phyloP scores from a whole-genome alignment of 495 filamentous ascomycete species.

The Lindgomyces ingoldianus region DNA sequence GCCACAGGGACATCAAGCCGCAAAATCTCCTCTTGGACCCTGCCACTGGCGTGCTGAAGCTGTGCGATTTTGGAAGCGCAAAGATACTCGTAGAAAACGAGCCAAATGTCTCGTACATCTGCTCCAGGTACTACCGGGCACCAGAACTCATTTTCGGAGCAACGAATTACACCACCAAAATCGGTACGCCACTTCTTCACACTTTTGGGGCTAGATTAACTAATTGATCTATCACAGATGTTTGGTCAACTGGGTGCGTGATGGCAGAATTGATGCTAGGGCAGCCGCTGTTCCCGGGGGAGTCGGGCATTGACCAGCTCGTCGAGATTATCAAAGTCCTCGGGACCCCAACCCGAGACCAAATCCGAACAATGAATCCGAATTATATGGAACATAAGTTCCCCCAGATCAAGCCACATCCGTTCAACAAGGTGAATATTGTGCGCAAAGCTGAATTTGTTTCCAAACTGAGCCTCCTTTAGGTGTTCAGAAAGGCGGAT shows the following conservation, averaged over 20 bases:
- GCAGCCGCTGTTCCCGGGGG: conserved; percentile 97
- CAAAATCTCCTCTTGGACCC: conserved; percentile 96
- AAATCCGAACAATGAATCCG: conserved; percentile 99
- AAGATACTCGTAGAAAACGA: conserved; percentile 99
- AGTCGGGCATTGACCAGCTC: conserved; percentile 97
- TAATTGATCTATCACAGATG: conserved; percentile 62
- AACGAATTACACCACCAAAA: conserved; percentile 99
- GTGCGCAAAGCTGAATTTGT: neutral
- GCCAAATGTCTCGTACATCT: conserved; percentile 99
- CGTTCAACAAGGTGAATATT: conserved; percentile 82
- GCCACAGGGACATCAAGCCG: conserved; percentile 98
- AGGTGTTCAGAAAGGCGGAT: conserved; percentile 95
- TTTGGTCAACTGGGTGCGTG: conserved; percentile 98
- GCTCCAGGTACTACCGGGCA: conserved; percentile 97
- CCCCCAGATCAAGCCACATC: conserved; percentile 98
- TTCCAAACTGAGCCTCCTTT: conserved; percentile 9
- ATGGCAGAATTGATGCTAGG: conserved; percentile 99
- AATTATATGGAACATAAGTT: conserved; percentile 99
- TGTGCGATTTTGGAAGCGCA: conserved; percentile 98
- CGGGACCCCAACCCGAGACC: conserved; percentile 94
- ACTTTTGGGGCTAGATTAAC: neutral
- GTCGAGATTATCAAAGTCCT: conserved; percentile 99
- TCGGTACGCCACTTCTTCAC: conserved; percentile 63
- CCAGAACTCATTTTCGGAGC: conserved; percentile 98
- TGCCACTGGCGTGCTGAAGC: conserved; percentile 85